Base-by-base conservation (phyloP, 1,139 yeast species). In the Blastobotrys aristatus region DNA sequence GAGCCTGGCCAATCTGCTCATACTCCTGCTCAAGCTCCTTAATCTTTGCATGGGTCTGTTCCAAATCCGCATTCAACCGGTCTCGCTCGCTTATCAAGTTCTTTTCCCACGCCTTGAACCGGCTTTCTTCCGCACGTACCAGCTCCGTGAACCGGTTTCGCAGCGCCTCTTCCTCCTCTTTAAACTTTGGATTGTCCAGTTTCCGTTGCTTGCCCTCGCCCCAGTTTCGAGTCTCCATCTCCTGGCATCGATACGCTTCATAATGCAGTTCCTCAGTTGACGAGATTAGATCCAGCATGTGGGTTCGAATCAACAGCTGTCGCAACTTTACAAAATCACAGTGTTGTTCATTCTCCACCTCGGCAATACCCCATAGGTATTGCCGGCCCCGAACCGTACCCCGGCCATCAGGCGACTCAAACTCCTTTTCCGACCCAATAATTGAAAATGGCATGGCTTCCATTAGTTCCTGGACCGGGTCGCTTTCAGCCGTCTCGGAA, bases 61-160 rank as follows among this genome's bases (percentile, higher is more conserved):
- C 97, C 63, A 94, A 77, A 68, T 92, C 98, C 68, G 84, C 86
- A 70, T 92, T 92, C 66, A 94, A 77, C 67, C 96, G 81, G 69
- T 89, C 88, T 70, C 97, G 83, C 72, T 90, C 97, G 58, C 86
- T 87, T 55, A 89, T 94, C 59, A 92, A 87, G 65, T 90, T 90
- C 58, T 89, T 87, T 70, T 90, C 97, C 97, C 98, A 92, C 73
- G 90, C 96, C 73, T 95, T 84, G 72, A 92, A 94, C 65, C 98
- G 79, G 63, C 87, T 95, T 64, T 94, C 98, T 71, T 92, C 98
- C 43, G 88, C 87, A 72, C 90, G 89, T 54, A 94, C 96, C 71
- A 92, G 97, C 66, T 90, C 97, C n/a, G 97, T 92, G 70, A 92
- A 92, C 67, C 86, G 85, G 69, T 86, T 84, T 77, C 94, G 89